phyloP scores from a whole-genome alignment of 2,329 filamentous ascomycete genomes.

The Fusarium camptoceras region DNA sequence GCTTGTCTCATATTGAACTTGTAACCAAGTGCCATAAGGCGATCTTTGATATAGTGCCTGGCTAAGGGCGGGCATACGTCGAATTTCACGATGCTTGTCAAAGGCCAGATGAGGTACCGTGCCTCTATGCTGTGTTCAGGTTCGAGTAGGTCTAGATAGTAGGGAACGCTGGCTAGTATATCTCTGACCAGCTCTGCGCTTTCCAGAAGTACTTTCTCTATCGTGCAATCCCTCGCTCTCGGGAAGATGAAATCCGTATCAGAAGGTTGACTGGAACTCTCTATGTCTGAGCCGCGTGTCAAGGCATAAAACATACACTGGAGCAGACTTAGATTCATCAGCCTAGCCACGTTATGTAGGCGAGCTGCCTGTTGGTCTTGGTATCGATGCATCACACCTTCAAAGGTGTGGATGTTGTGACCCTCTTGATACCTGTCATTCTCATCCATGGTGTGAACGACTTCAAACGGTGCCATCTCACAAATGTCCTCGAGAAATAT shows the following conservation, averaged over 20 bases:
- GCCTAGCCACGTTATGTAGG: not conserved
- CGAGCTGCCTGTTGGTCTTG: conserved; percentile 2
- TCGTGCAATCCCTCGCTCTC: not conserved
- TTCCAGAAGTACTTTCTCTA: not conserved
- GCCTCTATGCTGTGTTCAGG: not conserved
- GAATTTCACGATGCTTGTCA: not conserved
- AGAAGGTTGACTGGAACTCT: rapidly evolving
- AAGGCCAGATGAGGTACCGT: not conserved
- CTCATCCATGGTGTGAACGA: not conserved
- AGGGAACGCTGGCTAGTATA: not conserved
- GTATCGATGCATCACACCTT: conserved; percentile 3
- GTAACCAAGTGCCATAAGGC: not conserved
- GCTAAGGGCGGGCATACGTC: not conserved
- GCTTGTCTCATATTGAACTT: conserved; percentile 1
- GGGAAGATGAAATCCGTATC: not conserved
- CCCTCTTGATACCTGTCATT: not conserved
- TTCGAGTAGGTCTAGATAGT: not conserved
- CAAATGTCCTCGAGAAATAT: not conserved
- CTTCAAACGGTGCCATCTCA: not conserved
- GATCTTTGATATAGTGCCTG: not conserved
- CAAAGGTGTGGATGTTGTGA: not conserved
- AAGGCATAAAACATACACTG: not conserved
- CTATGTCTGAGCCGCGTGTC: not conserved
- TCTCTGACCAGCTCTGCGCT: not conserved
- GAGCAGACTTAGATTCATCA: not conserved